Percentiles rank a stretch among this genome's conserved stretches.
phyloP scores from a whole-genome alignment of 2,329 filamentous ascomycete genomes.

The Zarea fungicola region DNA sequence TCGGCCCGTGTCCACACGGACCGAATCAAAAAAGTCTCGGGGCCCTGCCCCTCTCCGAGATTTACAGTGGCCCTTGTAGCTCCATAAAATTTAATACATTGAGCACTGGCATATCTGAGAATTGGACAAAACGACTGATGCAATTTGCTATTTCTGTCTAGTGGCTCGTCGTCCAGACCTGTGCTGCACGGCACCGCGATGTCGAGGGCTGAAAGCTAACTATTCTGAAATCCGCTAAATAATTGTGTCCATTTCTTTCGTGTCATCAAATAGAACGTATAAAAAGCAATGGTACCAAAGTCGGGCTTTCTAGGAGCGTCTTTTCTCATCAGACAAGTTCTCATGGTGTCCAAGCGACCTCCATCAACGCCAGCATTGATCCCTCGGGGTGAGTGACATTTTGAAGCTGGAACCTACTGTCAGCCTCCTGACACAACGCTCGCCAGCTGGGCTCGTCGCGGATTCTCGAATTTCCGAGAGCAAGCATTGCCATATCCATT shows the following conservation, averaged over 20 bases:
- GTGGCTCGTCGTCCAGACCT: neutral
- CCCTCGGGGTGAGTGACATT: neutral
- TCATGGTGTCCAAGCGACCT: neutral
- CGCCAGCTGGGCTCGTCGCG: neutral
- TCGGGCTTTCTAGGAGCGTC: neutral
- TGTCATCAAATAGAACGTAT: neutral
- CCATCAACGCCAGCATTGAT: conserved; percentile 1
- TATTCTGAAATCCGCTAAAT: neutral
- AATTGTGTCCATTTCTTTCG: neutral
- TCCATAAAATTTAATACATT: neutral
- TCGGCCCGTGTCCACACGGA: neutral
- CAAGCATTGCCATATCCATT: neutral
- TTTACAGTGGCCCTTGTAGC: neutral
- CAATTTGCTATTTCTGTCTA: neutral
- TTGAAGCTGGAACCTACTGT: neutral
- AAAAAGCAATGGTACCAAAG: neutral
- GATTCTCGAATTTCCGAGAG: neutral
- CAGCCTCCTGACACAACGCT: neutral
- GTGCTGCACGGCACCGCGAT: neutral
- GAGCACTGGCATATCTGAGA: neutral
- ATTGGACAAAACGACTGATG: neutral
- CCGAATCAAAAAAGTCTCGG: neutral
- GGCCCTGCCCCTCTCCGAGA: neutral
- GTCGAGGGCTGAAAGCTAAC: neutral
- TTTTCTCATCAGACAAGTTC: neutral